A percentile compares a stretch with the other conserved stretches of the same genome.
phyloP scores from a whole-genome alignment of 352 stramenopile species.

The Phytophthora aleatoria region DNA sequence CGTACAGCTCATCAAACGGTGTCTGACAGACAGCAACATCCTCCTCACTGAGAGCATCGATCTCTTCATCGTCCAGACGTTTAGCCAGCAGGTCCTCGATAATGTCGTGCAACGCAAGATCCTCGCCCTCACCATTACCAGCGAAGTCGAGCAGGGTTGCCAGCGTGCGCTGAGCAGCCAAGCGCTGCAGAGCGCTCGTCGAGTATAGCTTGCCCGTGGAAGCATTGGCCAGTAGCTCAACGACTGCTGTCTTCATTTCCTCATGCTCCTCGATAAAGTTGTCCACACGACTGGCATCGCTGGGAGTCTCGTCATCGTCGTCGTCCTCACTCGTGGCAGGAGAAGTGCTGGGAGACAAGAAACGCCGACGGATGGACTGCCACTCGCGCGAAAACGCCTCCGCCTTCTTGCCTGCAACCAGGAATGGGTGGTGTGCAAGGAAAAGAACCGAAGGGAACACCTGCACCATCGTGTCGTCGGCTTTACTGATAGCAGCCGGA shows the following conservation, averaged over 20 bases:
- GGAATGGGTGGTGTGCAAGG: constrained; percentile 73
- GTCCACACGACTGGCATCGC: constrained; percentile 68
- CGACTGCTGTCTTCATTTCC: constrained; percentile 59
- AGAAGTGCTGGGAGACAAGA: constrained; percentile 39
- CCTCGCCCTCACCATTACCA: constrained; percentile 80
- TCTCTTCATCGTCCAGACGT: constrained; percentile 50
- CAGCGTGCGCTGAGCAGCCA: constrained; percentile 71
- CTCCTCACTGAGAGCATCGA: constrained; percentile 57
- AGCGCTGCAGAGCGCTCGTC: constrained; percentile 45
- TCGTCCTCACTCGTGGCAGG: constrained; percentile 31
- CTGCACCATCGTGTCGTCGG: constrained; percentile 38
- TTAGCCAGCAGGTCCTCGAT: constrained; percentile 67
- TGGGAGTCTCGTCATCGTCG: constrained; percentile 52
- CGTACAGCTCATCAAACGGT: constrained; percentile 77
- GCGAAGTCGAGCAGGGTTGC: constrained; percentile 79
- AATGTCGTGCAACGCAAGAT: constrained; percentile 70
- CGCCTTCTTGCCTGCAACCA: constrained; percentile 64
- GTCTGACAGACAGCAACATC: constrained; percentile 70
- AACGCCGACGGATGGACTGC: constrained; percentile 63
- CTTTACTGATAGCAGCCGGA: constrained; percentile 38
- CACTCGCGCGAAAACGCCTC: constrained; percentile 67
- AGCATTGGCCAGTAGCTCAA: constrained; percentile 50
- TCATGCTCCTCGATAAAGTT: constrained; percentile 79
- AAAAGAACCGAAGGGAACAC: constrained; percentile 64
- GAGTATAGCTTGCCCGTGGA: constrained; percentile 65